phyloP scores from a whole-genome alignment of 371 early-diverging fungal species.

The Mucor ambiguus region DNA sequence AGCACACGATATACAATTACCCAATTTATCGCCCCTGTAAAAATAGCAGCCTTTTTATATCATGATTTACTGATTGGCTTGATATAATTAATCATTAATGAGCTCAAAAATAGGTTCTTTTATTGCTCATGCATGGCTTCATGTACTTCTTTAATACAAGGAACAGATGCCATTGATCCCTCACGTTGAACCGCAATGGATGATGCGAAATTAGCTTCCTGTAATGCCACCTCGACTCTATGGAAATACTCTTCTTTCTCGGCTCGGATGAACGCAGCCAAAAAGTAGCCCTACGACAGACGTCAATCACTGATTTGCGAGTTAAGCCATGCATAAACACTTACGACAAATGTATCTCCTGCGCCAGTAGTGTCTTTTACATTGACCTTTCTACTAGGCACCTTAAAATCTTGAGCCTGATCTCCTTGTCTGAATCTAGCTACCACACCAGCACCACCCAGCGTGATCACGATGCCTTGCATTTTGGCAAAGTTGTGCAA shows the following conservation, averaged over 20 bases:
- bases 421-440: constrained; percentile 47
- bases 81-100: constrained; percentile 9
- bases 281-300: constrained; percentile 72
- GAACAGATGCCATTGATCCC: constrained; percentile 72
- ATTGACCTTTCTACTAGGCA: constrained; percentile 47
- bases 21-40: constrained; percentile 22
- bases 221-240: constrained; percentile 44
- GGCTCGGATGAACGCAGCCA: constrained; percentile 58
- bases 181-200: constrained; percentile 57
- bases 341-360: constrained; percentile 87
- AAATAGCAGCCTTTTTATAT: constrained; percentile 4
- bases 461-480: constrained; percentile 70
- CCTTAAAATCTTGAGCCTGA: constrained; percentile 36
- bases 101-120: constrained; percentile 3
- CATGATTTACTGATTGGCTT: constrained; percentile 9
- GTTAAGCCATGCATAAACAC: not conserved
- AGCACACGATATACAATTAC: constrained; percentile 16
- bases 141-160: constrained; percentile 47
- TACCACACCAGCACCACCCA: constrained; percentile 72
- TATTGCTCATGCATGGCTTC: constrained; percentile 11
- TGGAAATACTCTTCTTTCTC: constrained; percentile 40
- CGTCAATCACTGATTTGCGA: not conserved
- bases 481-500: constrained; percentile 47
- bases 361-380: constrained; percentile 78
- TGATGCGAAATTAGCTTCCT: constrained; percentile 61